Evolutionary conservation across 129 eudicot species (phyloP).

Genomic region (Saposhnikovia divaricata): DNA sequence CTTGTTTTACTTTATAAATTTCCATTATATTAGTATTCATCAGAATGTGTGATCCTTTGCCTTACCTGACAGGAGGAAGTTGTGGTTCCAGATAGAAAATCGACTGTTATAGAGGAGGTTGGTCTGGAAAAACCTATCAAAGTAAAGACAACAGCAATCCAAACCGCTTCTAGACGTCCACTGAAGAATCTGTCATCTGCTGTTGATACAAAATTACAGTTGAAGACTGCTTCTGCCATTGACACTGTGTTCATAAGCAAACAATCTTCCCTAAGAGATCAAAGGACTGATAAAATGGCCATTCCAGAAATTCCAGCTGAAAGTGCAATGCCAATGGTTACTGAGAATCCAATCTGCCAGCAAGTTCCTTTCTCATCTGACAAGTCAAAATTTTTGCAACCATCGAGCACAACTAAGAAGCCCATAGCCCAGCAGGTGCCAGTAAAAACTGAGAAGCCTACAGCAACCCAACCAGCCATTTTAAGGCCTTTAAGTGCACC

Average conservation of each 20-base stretch:
- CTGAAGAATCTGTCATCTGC: constrained; percentile 28
- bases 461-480: constrained; percentile 26
- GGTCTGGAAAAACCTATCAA: constrained; percentile 27
- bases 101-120: constrained; percentile 28
- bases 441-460: constrained; percentile 25
- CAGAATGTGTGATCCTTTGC: constrained; percentile 1
- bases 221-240: constrained; percentile 17
- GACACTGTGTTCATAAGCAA: constrained; percentile 32
- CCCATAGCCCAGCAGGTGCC: constrained; percentile 22
- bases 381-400: constrained; percentile 19
- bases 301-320: constrained; percentile 21
- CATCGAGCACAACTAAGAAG: constrained; percentile 31
- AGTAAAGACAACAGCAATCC: constrained; percentile 22
- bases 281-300: constrained; percentile 33
- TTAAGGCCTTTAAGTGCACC: constrained; percentile 97
- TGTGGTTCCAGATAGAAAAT: constrained; percentile 36
- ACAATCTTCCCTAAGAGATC: constrained; percentile 31
- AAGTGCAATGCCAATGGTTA: constrained; percentile 30
- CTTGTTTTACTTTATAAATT: background rate
- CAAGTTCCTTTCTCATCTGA: constrained; percentile 11
- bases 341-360: constrained; percentile 20
- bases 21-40: background rate
- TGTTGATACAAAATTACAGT: constrained; percentile 24
- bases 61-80: constrained; percentile 23
- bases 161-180: constrained; percentile 44